These are phyloP conservation scores for Buxus sempervirens DNA, from an alignment of 164 flowering plant genomes.

Conservation along the genomic window DNA sequence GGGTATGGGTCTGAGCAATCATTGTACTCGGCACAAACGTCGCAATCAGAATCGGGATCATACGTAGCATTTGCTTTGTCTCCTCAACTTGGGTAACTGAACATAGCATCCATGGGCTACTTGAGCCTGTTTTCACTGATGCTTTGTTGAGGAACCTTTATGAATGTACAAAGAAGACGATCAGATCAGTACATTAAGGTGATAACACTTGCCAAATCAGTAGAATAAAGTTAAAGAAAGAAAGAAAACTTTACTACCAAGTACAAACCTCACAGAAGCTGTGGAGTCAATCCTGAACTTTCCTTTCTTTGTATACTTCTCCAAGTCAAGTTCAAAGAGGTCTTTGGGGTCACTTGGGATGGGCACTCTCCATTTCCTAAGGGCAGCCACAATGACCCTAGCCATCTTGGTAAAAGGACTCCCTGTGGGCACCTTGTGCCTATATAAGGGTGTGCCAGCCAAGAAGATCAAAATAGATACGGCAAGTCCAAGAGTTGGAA, in stretches of 20 bases:
- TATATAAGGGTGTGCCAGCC: conserved; percentile 53
- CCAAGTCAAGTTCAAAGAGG: conserved; percentile 55
- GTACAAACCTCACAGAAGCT: conserved; percentile 41
- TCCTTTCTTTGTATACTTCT: conserved; percentile 38
- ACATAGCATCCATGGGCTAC: conserved; percentile 49
- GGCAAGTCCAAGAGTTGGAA: conserved; percentile 53
- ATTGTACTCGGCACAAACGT: conserved; percentile 58
- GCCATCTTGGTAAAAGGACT: conserved; percentile 68
- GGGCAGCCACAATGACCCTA: conserved; percentile 56
- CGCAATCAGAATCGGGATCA: conserved; percentile 50
- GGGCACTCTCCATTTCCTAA: conserved; percentile 37
- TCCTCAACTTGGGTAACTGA: conserved; percentile 69
- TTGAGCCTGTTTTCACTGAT: conserved; percentile 39
- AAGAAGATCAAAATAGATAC: conserved; percentile 48
- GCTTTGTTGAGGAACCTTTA: conserved; percentile 68
- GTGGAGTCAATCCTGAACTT: conserved; percentile 51
- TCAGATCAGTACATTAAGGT: too few relatives aligned
- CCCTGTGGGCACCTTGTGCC: conserved; percentile 58
- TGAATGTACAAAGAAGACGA: not conserved
- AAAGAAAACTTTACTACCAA: not conserved
- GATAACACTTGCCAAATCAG: too few relatives aligned
- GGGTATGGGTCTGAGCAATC: conserved; percentile 55
- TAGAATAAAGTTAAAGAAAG: too few relatives aligned
- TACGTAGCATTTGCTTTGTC: conserved; percentile 56
- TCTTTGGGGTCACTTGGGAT: conserved; percentile 51